Percentiles rank a stretch among this genome's conserved stretches.
These are phyloP conservation scores for Clonostachys byssicola DNA, from an alignment of 2,329 filamentous ascomycete species.

Conservation along the genomic window DNA sequence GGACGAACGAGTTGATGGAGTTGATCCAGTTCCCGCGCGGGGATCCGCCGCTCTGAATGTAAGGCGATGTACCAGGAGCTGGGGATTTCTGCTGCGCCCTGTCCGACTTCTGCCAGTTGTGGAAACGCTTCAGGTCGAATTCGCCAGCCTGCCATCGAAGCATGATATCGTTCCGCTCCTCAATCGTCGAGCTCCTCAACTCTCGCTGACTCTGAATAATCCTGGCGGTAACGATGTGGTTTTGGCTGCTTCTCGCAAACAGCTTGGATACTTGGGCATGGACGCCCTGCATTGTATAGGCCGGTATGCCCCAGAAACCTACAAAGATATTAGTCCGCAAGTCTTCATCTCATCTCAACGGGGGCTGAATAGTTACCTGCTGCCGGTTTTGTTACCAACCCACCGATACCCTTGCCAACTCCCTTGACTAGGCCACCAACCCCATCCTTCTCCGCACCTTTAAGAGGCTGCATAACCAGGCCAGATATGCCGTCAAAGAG, in stretches of 20 bases:
- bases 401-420: conserved; percentile 78
- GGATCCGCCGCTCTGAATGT: conserved; percentile 1
- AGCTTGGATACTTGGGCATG: conserved; percentile 71
- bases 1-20: conserved; percentile 43
- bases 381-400: conserved; percentile 76
- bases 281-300: conserved; percentile 78
- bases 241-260: conserved; percentile 67
- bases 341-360: too few species aligned
- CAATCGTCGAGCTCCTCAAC: conserved; percentile 42
- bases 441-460: conserved; percentile 47
- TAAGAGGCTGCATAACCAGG: conserved; percentile 71
- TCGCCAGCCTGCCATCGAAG: conserved; percentile 59
- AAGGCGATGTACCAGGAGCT: conserved; percentile 7
- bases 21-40: conserved; percentile 36
- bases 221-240: conserved; percentile 75
- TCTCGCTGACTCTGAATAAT: conserved; percentile 73
- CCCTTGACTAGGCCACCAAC: conserved; percentile 67
- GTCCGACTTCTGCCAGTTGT: conserved; percentile 45
- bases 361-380: conserved; percentile 50
- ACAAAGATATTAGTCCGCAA: neutral
- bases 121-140: conserved; percentile 56
- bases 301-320: conserved; percentile 68
- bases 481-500: conserved; percentile 81
- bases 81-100: conserved; percentile 27
- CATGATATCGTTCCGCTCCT: conserved; percentile 63